Base-by-base conservation (phyloP, 1,284 basidiomycete genomes). In the Pseudozyma flocculosa region DNA sequence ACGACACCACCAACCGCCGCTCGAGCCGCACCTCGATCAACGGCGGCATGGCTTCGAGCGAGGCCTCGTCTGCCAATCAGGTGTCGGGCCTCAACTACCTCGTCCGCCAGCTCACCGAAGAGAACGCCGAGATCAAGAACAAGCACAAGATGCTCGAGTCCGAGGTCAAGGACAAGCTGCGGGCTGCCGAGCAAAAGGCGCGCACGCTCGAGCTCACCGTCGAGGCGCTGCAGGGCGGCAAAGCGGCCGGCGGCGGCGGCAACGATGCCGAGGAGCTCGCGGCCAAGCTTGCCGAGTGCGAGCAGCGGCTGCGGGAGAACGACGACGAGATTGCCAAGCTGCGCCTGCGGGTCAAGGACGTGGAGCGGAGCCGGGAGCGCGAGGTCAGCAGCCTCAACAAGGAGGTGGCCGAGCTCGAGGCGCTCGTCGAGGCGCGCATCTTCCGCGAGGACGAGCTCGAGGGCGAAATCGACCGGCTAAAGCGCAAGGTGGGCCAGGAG, bases 81-180 rank as follows among this genome's bases (percentile, higher is more conserved):
- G 85, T 80, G 65, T 60, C 81, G 21, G 83, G 85, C 48, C 83
- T 84, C 40, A 87, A 88, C 49, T 70, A 81, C 18, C 90, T 95
- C 68, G 85, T 94, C 23, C 87, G 89, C 71, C 88, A 92, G 70
- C 82, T 94, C 40, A 88, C 89, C 74, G 86, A 88, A 65, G 92
- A 94, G 79, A 89, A 86, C 67, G 77, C 84, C 4, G 80, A 83
- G n/a, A 78, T 85, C 10, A 80, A 82, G 21, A 85, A 88, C 56
- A 82, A 83, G 63, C 86, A 85, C 77, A 88, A 87, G 72, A 78
- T 87, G 37, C 79, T 90, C 30, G 85, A 90, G 73, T 46, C 71
- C 15, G 47, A 48, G 21, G 45, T 51, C 29, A 90, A 93, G 80
- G 89, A 90, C 62, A 83, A 83, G 55, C 80, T 89, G 29, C 80